These are phyloP conservation scores for Xylariales sp. DNA, from an alignment of 2,329 filamentous ascomycete genomes.

Conservation along the genomic window DNA sequence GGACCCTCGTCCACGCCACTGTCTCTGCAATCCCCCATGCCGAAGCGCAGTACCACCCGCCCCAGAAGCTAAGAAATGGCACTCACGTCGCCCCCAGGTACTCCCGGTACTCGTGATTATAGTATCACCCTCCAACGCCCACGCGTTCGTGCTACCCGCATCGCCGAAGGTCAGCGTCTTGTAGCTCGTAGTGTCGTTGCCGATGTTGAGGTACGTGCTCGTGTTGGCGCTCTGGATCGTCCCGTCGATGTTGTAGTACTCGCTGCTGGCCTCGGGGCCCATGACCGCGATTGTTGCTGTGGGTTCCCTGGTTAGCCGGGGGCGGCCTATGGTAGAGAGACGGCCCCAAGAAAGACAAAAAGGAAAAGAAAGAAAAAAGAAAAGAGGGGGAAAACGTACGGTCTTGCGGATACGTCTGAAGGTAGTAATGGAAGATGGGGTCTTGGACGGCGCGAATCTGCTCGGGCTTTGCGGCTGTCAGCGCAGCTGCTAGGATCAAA, in stretches of 20 bases:
- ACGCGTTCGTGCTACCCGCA: slow-evolving; percentile 38
- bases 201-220: slow-evolving; percentile 43
- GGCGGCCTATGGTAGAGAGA: no score
- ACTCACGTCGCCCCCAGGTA: slow-evolving; percentile 37
- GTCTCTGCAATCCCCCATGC: no score
- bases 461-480: slow-evolving; percentile 41
- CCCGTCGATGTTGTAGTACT: slow-evolving; percentile 44
- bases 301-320: no score
- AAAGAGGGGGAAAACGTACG: slow-evolving; percentile 20
- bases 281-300: slow-evolving; percentile 42
- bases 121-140: slow-evolving; percentile 42
- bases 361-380: not conserved
- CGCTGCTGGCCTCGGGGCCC: slow-evolving; percentile 43
- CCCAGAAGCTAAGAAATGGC: no score
- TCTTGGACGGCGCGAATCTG: slow-evolving; percentile 45
- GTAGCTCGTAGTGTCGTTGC: slow-evolving; percentile 41
- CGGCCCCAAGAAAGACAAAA: no score
- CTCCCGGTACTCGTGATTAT: slow-evolving; percentile 41
- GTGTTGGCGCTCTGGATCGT: slow-evolving; percentile 47
- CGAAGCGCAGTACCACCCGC: no score
- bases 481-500: no score
- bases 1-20: no score
- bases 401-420: slow-evolving; percentile 41
- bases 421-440: slow-evolving; percentile 49
- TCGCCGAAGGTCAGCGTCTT: slow-evolving; percentile 44